Evolutionary conservation across 129 eudicot genomes (phyloP), one percentile per base, ranked within the genome.

Genomic region (Artemisia tridentata): DNA sequence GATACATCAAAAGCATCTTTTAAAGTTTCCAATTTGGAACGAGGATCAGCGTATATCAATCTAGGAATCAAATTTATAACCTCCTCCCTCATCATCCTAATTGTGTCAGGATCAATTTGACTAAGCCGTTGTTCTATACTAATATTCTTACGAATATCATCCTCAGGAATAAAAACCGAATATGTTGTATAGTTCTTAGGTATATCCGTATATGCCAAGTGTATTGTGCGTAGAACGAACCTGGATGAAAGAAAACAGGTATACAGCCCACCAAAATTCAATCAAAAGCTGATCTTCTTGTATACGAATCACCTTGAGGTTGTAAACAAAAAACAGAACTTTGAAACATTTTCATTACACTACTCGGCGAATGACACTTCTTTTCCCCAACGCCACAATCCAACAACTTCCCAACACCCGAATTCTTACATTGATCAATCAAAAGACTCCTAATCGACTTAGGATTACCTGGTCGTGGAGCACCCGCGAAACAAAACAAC

Each of bases 171-270:
- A 74, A 90, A 87, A 21, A 93, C 97, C 17, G 96, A 93, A 72
- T 90, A 93, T 13, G 60, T 80, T 0, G 88, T 67, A 65, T 73
- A 85, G 53, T 87, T 80, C 69, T 80, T 84, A 0, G 97, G 97
- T 66, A 90, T n/a, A n/a, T n/a, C n/a, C n/a, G n/a, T n/a, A n/a
- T 80, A 78, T 93, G 99, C 99, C 99, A 93, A 2, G 92, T 84
- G 76, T 93, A 93, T 76, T 93, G 99, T 1, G 84, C 79, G 86
- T 93, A 93, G 3, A 92, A 87, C 3, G 99, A 90, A 61, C 83
- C 97, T 14, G 93, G 96, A 63, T 87, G 92, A 77, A 90, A 87
- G 65, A 93, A 93, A 9, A 93, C 99, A 0, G 99, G 99, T 10
- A 93, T 93, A 61, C 99, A 93, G 72, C 97, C 99, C 6, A 93